phyloP scores from a whole-genome alignment of 1,284 basidiomycete genomes.

The Malassezia sympodialis region DNA sequence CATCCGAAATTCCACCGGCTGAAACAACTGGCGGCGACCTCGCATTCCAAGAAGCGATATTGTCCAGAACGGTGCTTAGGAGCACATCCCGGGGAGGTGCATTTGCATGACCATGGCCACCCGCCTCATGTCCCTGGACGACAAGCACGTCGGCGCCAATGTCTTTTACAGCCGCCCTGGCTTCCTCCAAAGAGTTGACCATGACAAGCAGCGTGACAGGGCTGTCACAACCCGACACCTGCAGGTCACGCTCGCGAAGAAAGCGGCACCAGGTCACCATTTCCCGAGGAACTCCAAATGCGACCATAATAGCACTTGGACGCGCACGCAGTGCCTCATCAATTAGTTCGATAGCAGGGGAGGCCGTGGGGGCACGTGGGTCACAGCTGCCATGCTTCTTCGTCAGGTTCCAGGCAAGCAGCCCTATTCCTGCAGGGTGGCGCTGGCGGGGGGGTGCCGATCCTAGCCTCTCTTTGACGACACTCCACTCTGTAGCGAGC shows the following conservation, averaged over 20 bases:
- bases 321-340: slow-evolving; percentile 23
- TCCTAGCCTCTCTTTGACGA: slow-evolving; percentile 19
- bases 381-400: slow-evolving; percentile 14
- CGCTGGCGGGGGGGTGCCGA: slow-evolving; percentile 12
- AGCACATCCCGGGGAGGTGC: slow-evolving; percentile 31
- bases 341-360: slow-evolving; percentile 19
- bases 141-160: slow-evolving; percentile 33
- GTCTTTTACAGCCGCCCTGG: slow-evolving; percentile 24
- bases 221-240: slow-evolving; percentile 18
- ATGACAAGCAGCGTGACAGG: slow-evolving; percentile 26
- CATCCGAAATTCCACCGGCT: slow-evolving; percentile 37
- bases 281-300: slow-evolving; percentile 32
- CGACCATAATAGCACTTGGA: slow-evolving; percentile 37
- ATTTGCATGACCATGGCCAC: slow-evolving; percentile 37
- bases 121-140: slow-evolving; percentile 33
- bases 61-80: slow-evolving; percentile 17
- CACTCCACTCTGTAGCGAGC: slow-evolving; percentile 22
- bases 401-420: slow-evolving; percentile 38
- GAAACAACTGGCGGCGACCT: slow-evolving; percentile 23
- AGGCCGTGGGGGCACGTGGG: neutral
- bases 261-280: slow-evolving; percentile 24
- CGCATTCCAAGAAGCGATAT: slow-evolving; percentile 15
- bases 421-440: slow-evolving; percentile 33
- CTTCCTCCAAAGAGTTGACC: slow-evolving; percentile 28
- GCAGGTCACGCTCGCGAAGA: slow-evolving; percentile 22